A percentile compares a stretch with the other conserved stretches of the same genome.
Conservation (phyloP, 2,329 filamentous ascomycete species). For the Xylariales sp. region DNA sequence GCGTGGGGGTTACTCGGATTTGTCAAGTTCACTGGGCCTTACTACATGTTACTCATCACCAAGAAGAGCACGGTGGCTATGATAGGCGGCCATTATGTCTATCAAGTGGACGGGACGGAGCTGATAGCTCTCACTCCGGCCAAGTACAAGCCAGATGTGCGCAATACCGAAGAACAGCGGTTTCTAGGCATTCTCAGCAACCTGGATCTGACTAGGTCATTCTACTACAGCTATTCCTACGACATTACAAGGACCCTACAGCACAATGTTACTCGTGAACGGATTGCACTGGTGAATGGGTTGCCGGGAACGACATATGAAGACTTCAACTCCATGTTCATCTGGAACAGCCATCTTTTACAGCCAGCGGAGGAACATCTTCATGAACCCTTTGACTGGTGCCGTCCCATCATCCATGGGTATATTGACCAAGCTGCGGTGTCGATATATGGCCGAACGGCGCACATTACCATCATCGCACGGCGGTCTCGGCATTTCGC, state of each 20-base stretch:
- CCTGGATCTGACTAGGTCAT: conserved; percentile 82
- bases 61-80: conserved; percentile 95
- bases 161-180: conserved; percentile 81
- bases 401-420: conserved; percentile 88
- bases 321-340: conserved; percentile 90
- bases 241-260: conserved; percentile 90
- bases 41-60: conserved; percentile 95
- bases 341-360: conserved; percentile 92
- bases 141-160: conserved; percentile 69
- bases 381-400: conserved; percentile 90
- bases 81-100: conserved; percentile 92
- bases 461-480: conserved; percentile 92
- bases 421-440: conserved; percentile 89
- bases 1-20: conserved; percentile 95
- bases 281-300: conserved; percentile 64
- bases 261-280: conserved; percentile 81
- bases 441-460: conserved; percentile 79
- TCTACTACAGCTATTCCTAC: conserved; percentile 99
- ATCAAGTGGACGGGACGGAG: conserved; percentile 92
- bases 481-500: conserved; percentile 89
- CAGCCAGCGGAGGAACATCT: conserved; percentile 66
- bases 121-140: conserved; percentile 79
- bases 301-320: conserved; percentile 51
- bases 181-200: conserved; percentile 88
- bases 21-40: conserved; percentile 90